Conservation (phyloP, 2,329 filamentous ascomycete genomes). For the Colletotrichum sp. region DNA sequence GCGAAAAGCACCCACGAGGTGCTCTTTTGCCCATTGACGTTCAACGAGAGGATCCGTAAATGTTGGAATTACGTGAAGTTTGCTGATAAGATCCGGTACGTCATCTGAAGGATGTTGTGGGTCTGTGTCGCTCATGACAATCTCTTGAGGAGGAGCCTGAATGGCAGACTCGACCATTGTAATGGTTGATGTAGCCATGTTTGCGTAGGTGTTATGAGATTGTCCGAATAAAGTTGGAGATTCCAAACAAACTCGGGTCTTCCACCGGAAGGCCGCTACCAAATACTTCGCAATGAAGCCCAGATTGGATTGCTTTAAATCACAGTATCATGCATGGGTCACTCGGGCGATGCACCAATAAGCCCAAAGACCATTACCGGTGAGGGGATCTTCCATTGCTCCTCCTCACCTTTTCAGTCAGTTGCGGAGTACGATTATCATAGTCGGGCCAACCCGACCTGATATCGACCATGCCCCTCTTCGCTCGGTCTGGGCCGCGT, state of each 20-base stretch:
- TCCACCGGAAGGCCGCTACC: rapidly evolving
- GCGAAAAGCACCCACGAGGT: not conserved
- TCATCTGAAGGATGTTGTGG: not conserved
- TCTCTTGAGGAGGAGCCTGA: not conserved
- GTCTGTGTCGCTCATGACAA: not conserved
- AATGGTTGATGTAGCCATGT: not conserved
- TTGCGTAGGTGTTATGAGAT: not conserved
- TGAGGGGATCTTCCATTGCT: not conserved
- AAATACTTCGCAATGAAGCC: not conserved
- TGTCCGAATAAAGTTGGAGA: not conserved
- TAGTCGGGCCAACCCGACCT: not conserved
- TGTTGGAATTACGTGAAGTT: not conserved
- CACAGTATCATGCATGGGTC: not conserved
- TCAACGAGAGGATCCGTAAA: not conserved
- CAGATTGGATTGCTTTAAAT: not conserved
- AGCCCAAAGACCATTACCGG: not conserved
- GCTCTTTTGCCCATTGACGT: not conserved
- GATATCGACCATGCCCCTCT: not conserved
- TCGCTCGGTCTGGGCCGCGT: not conserved
- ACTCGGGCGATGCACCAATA: not conserved
- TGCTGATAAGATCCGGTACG: not conserved
- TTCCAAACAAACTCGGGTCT: not conserved
- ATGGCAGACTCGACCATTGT: not conserved
- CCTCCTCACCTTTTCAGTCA: not conserved
- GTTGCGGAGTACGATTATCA: not conserved